A percentile compares a stretch with the other conserved stretches of the same genome.
Conservation (phyloP, 345 rosid species). For the Sapria himalayana region DNA sequence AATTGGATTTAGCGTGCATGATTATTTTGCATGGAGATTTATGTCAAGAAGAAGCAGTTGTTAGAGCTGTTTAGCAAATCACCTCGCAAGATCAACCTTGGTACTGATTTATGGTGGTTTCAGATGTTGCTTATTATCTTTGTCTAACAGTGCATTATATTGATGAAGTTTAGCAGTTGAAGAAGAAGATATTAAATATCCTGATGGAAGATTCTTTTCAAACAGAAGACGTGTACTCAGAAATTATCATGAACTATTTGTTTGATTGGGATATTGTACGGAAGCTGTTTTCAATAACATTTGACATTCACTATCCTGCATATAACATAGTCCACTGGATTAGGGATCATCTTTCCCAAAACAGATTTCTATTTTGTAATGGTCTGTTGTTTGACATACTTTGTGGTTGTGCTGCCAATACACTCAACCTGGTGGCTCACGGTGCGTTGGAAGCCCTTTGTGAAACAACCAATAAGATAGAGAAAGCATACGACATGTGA, state of each 20-base stretch:
- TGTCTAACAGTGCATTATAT: conserved; percentile 41
- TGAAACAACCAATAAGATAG: conserved; percentile 30
- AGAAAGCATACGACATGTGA: conserved; percentile 25
- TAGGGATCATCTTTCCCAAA: conserved; percentile 50
- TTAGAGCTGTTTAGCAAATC: conserved; percentile 46
- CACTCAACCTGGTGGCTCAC: conserved; percentile 36
- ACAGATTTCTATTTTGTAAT: conserved; percentile 37
- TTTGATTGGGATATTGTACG: conserved; percentile 81
- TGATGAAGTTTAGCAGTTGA: conserved; percentile 45
- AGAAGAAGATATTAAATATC: conserved; percentile 37
- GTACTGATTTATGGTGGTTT: conserved; percentile 30
- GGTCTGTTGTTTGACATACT: conserved; percentile 50
- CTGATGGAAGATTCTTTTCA: conserved; percentile 29
- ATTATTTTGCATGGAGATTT: conserved; percentile 58
- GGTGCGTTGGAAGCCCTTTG: conserved; percentile 28
- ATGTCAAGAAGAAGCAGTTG: conserved; percentile 43
- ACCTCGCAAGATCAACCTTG: conserved; percentile 49
- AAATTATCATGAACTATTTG: conserved; percentile 35
- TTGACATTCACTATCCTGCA: conserved; percentile 22
- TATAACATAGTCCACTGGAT: conserved; percentile 28
- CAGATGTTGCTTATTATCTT: conserved; percentile 30
- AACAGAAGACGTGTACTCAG: conserved; percentile 40
- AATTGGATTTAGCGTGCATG: conserved; percentile 63
- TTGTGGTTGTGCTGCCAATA: conserved; percentile 37
- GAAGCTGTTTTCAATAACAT: conserved; percentile 48